Base-by-base conservation (phyloP, 2,329 filamentous ascomycete genomes). In the Aureobasidium subglaciale region DNA sequence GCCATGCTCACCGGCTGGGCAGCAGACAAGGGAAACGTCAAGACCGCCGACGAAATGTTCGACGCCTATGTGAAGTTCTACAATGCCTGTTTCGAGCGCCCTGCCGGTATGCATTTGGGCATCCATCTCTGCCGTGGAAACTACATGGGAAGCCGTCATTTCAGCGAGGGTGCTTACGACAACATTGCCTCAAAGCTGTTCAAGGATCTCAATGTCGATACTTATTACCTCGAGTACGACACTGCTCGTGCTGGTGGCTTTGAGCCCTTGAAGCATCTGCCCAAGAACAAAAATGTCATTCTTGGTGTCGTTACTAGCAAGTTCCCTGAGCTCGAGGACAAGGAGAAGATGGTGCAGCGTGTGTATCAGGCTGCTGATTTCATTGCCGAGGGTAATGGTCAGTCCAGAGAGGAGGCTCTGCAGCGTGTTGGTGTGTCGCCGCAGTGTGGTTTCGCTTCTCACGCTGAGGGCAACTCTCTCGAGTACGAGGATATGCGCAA, bases 31-130 rank as follows among this genome's bases (percentile, higher is more conserved):
- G 77, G 82, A 62, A 87, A 88, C 66, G 77, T 77, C 41, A 80
- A 81, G 67, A 79, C 79, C 1, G 79, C 84, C 6, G 84, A 87
- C 49, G 81, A 83, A 59, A 80, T 87, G 41, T 79, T 90, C 15
- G 83, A 87, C 62, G 80, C 83, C 29, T 90, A 90, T 70, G 86
- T 90, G 67, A 75, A 78, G 59, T 79, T 87, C 59, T 89, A 89
- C 75, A 89, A 89, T 67, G 83, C 87, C 70, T 80, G 76, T 63
- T 77, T 88, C 62, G 77, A 80, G 63, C 72, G 80, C 0, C 84
- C 86, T 0, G 68, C 75, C 2, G 85, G 89, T 65, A 79, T 89
- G 75, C 85, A 88, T 70, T 78, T 86, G 3, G 86, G 86, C 53
- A 82, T 90, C n/a, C 86, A 90, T 65, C 75, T 89, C 49, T 89